Percentiles rank a stretch among this genome's conserved stretches.
Evolutionary conservation across 129 eudicot species (phyloP).

Genomic region (Calendula officinalis): DNA sequence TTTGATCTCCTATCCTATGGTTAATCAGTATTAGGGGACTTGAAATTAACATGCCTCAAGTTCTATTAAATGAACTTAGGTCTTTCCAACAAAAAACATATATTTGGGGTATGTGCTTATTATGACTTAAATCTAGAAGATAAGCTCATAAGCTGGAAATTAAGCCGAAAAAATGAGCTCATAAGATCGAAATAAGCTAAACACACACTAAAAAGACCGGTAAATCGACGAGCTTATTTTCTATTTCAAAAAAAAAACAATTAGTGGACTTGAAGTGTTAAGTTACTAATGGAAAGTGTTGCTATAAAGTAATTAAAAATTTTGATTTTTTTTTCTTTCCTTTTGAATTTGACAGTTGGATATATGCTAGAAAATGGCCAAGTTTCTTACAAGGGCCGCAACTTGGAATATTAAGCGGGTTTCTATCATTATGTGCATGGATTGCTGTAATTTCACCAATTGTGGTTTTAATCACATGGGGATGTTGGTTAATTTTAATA

Average conservation of each 20-base stretch:
- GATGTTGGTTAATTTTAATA: slow-evolving; percentile 80
- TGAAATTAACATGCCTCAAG: background rate
- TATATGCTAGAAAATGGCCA: slow-evolving; percentile 98
- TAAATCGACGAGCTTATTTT: no score
- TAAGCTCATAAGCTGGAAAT: no score
- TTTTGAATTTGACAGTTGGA: slow-evolving; percentile 65
- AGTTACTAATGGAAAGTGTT: background rate
- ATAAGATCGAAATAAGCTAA: no score
- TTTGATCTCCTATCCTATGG: background rate
- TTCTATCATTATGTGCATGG: slow-evolving; percentile 79
- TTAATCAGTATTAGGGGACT: background rate
- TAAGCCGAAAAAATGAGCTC: no score
- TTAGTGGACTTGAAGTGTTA: background rate
- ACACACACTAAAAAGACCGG: no score
- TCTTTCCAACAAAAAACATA: background rate
- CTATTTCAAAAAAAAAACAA: no score
- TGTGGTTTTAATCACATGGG: slow-evolving; percentile 78
- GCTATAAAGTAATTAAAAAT: no score
- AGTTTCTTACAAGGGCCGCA: slow-evolving; percentile 77
- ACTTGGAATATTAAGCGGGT: slow-evolving; percentile 64
- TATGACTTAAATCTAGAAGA: no score
- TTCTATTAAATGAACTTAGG: background rate
- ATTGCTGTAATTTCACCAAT: slow-evolving; percentile 76
- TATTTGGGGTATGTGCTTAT: background rate
- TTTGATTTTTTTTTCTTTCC: slow-evolving; percentile 2